These are phyloP conservation scores for Chaetomium globosum DNA, from an alignment of 2,329 filamentous ascomycete genomes.

Conservation along the genomic window DNA sequence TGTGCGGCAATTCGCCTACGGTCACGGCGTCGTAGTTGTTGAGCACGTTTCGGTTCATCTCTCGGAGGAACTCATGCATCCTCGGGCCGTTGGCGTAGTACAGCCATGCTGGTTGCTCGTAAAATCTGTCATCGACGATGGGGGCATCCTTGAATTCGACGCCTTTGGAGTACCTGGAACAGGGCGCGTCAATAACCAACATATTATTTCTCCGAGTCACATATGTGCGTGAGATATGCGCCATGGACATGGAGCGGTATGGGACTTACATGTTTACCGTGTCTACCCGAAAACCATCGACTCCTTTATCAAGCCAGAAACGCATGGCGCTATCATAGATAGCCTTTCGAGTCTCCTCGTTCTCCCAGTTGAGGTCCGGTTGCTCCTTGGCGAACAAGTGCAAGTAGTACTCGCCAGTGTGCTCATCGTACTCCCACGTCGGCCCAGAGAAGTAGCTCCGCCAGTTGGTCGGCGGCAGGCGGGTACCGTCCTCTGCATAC, in stretches of 20 bases:
- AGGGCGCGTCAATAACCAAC: not conserved
- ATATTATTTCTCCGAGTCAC: not conserved
- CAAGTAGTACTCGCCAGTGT: slow-evolving; percentile 75
- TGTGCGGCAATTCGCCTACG: slow-evolving; percentile 69
- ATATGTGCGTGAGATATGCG: not conserved
- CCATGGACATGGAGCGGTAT: not conserved
- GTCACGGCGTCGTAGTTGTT: slow-evolving; percentile 67
- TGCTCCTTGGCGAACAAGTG: slow-evolving; percentile 75
- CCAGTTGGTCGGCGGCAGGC: slow-evolving; percentile 77
- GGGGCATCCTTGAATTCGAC: slow-evolving; percentile 61
- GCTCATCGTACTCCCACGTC: slow-evolving; percentile 72
- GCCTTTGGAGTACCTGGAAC: slow-evolving; percentile 59
- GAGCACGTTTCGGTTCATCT: slow-evolving; percentile 64
- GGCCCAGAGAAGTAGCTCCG: slow-evolving; percentile 62
- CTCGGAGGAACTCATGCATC: slow-evolving; percentile 67
- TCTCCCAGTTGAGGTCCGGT: slow-evolving; percentile 87
- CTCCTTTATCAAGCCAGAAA: slow-evolving; percentile 75
- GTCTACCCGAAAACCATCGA: slow-evolving; percentile 70
- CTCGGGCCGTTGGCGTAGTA: slow-evolving; percentile 69
- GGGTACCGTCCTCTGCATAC: slow-evolving; percentile 58
- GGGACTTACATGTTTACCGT: slow-evolving; percentile 66
- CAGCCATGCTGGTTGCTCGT: slow-evolving; percentile 56
- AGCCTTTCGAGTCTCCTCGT: slow-evolving; percentile 65
- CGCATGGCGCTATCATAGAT: slow-evolving; percentile 71
- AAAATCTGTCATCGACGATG: slow-evolving; percentile 50